These are phyloP conservation scores for Cenchrus purpureus DNA, from an alignment of 176 grass and related monocot species.

Conservation along the genomic window DNA sequence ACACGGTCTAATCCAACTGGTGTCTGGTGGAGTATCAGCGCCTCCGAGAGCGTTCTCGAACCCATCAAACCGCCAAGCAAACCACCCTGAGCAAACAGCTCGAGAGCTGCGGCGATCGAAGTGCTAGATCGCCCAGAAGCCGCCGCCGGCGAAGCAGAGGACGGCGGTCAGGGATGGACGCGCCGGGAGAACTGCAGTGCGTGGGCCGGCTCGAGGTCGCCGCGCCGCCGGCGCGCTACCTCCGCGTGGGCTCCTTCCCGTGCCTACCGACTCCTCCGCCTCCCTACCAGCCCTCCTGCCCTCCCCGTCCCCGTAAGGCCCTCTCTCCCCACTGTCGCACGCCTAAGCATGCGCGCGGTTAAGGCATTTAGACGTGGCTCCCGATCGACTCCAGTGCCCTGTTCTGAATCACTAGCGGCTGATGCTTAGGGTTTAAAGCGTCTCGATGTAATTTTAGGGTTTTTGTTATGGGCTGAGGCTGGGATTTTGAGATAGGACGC, in stretches of 20 bases:
- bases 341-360: not conserved
- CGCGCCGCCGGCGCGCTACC: slow-evolving; percentile 76
- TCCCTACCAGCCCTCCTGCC: slow-evolving; percentile 73
- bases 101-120: slow-evolving; percentile 33
- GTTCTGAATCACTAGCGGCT: not conserved
- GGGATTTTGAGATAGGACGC: slow-evolving; percentile 22
- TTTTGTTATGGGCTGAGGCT: not conserved
- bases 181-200: slow-evolving; percentile 74
- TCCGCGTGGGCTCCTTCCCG: slow-evolving; percentile 90
- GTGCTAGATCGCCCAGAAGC: not conserved
- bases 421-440: slow-evolving; percentile 26
- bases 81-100: not conserved
- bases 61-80: slow-evolving; percentile 17
- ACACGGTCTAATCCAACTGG: not conserved
- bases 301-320: slow-evolving; percentile 64
- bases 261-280: slow-evolving; percentile 80
- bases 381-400: not conserved
- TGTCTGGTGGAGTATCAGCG: not conserved
- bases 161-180: slow-evolving; percentile 58
- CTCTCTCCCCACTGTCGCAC: not conserved
- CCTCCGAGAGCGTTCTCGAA: slow-evolving; percentile 21
- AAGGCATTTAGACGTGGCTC: slow-evolving; percentile 30
- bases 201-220: slow-evolving; percentile 88
- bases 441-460: not conserved
- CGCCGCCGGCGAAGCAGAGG: slow-evolving; percentile 10